These are phyloP conservation scores for Blastomyces parvus DNA, from an alignment of 2,329 filamentous ascomycete species.

Conservation along the genomic window DNA sequence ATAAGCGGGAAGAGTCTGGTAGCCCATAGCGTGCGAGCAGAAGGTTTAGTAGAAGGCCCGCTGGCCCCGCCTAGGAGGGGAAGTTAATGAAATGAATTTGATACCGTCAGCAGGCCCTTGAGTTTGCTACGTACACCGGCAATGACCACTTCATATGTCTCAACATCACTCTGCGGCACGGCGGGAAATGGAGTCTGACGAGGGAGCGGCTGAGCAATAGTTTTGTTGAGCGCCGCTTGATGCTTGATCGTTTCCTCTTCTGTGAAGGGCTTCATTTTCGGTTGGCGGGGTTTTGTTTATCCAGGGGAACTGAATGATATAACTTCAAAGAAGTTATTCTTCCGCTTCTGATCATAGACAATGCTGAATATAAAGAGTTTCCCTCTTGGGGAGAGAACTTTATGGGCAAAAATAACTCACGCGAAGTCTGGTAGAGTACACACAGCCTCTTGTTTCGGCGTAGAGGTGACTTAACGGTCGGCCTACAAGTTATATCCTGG, in stretches of 20 bases:
- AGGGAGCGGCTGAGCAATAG: constrained; percentile 31
- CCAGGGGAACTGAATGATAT: background rate
- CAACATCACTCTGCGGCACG: constrained; percentile 12
- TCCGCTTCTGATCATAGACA: background rate
- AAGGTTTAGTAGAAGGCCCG: constrained; percentile 35
- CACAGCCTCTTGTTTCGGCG: background rate
- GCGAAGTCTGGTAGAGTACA: background rate
- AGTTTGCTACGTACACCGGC: constrained; percentile 24
- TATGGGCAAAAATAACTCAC: background rate
- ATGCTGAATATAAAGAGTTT: background rate
- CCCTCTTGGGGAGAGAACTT: background rate
- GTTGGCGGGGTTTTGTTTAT: background rate
- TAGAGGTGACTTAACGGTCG: background rate
- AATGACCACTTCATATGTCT: constrained; percentile 35
- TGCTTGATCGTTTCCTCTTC: background rate
- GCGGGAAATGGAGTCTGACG: constrained; percentile 21
- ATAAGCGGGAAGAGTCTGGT: constrained; percentile 32
- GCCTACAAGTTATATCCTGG: background rate
- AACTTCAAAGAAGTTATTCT: background rate
- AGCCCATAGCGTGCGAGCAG: constrained; percentile 38
- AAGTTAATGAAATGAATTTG: background rate
- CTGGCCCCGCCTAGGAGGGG: constrained; percentile 30
- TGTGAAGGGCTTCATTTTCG: background rate
- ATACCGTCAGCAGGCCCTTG: background rate
- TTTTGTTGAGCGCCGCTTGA: background rate